A percentile compares a stretch with the other conserved stretches of the same genome.
These are phyloP conservation scores for Closterium sp. DNA, from an alignment of 139 green algal species.

Conservation along the genomic window DNA sequence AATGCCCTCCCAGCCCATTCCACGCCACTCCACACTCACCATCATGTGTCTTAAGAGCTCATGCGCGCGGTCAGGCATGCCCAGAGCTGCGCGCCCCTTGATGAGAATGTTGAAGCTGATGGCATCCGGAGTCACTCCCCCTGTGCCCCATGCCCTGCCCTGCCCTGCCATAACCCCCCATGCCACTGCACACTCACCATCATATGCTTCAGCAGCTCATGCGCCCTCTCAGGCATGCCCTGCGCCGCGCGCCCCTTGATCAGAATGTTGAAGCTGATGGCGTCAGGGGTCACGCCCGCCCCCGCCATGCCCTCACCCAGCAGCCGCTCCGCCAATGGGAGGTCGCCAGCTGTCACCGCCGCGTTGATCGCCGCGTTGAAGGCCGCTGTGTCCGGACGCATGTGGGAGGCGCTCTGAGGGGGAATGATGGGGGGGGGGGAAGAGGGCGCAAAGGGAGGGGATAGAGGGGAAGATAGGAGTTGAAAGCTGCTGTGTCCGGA, in stretches of 20 bases:
- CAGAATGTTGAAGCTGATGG: constrained; percentile 21
- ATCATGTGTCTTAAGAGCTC: too few species aligned
- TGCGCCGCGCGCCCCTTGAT: constrained; percentile 2
- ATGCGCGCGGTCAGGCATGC: too few species aligned
- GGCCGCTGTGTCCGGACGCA: constrained; percentile 4
- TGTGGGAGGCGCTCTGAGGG: not conserved
- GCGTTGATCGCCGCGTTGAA: constrained; percentile 26
- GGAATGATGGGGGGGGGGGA: not conserved
- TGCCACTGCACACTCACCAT: not conserved
- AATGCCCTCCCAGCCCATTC: too few species aligned
- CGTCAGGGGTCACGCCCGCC: not conserved
- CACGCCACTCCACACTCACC: too few species aligned
- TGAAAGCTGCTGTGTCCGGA: too few species aligned
- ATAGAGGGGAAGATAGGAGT: not conserved
- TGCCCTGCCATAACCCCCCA: not conserved
- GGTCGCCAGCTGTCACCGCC: constrained; percentile 12
- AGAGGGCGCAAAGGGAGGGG: too few species aligned
- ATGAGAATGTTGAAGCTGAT: too few species aligned
- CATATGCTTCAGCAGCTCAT: not conserved
- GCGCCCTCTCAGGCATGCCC: not conserved
- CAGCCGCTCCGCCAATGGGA: constrained; percentile 1
- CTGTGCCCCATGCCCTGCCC: not conserved
- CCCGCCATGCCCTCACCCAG: not conserved
- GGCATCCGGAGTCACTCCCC: too few species aligned
- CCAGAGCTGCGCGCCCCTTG: too few species aligned